A percentile compares a stretch with the other conserved stretches of the same genome.
These are phyloP conservation scores for Silene noctiflora DNA, from an alignment of 179 eudicot species.

Conservation along the genomic window DNA sequence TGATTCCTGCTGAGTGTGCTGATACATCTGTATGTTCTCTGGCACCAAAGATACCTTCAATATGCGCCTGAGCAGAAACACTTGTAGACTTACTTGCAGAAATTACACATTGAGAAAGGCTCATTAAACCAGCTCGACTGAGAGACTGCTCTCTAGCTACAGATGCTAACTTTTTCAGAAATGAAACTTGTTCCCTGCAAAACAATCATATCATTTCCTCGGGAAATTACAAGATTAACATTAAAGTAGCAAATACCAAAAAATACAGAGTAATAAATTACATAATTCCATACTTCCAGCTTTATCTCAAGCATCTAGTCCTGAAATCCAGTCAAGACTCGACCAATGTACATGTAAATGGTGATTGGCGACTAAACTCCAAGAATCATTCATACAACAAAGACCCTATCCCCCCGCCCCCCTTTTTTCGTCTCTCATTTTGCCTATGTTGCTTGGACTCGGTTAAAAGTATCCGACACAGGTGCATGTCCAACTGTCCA, in stretches of 20 bases:
- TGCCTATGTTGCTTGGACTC: too few relatives aligned
- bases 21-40: constrained; percentile 25
- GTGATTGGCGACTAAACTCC: not conserved
- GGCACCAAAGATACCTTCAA: constrained; percentile 19
- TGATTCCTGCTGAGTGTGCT: constrained; percentile 24
- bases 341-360: not conserved
- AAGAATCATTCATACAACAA: not conserved
- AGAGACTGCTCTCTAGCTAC: constrained; percentile 58
- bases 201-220: not conserved
- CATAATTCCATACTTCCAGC: not conserved
- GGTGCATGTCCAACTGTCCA: too few relatives aligned
- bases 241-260: not conserved
- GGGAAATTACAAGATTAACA: not conserved
- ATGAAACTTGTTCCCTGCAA: constrained; percentile 58
- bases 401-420: too few relatives aligned
- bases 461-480: too few relatives aligned
- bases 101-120: constrained; percentile 65
- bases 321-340: not conserved
- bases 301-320: not conserved
- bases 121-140: constrained; percentile 85
- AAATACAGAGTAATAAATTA: not conserved
- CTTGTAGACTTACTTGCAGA: constrained; percentile 64
- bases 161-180: constrained; percentile 63
- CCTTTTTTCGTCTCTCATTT: too few relatives aligned
- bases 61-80: constrained; percentile 30